Evolutionary conservation across 257 asterid genomes (phyloP).

Genomic region (Prunella vulgaris): DNA sequence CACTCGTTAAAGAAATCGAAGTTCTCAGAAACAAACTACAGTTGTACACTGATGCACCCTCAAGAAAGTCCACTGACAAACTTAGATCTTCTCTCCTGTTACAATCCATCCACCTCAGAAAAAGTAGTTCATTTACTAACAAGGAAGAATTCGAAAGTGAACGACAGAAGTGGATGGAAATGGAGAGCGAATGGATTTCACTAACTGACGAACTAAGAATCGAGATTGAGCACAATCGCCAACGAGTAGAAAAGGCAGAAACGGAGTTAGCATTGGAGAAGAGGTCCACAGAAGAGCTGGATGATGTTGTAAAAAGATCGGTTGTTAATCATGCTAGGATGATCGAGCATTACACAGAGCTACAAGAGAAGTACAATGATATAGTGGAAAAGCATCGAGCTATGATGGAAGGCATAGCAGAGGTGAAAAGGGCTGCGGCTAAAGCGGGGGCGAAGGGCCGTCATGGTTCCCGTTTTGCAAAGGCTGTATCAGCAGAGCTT

Average conservation of each 20-base stretch:
- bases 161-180: conserved; percentile 83
- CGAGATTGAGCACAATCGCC: conserved; percentile 71
- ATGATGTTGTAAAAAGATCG: conserved; percentile 75
- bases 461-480: conserved; percentile 71
- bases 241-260: conserved; percentile 64
- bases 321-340: conserved; percentile 78
- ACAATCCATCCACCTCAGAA: conserved; percentile 76
- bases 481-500: conserved; percentile 88
- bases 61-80: conserved; percentile 59
- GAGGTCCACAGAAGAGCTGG: conserved; percentile 74
- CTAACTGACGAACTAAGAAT: conserved; percentile 87
- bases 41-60: conserved; percentile 40
- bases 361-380: conserved; percentile 86
- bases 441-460: conserved; percentile 91
- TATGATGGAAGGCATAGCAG: conserved; percentile 76
- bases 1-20: conserved; percentile 71
- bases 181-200: conserved; percentile 98
- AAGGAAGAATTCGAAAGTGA: conserved; percentile 81
- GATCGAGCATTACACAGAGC: conserved; percentile 85
- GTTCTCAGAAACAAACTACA: conserved; percentile 50
- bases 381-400: conserved; percentile 56
- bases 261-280: conserved; percentile 76
- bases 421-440: conserved; percentile 80
- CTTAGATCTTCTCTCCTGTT: conserved; percentile 75
- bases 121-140: conserved; percentile 41